Conservation (phyloP, 805 yeast genomes). For the Candida endomychidarum region DNA sequence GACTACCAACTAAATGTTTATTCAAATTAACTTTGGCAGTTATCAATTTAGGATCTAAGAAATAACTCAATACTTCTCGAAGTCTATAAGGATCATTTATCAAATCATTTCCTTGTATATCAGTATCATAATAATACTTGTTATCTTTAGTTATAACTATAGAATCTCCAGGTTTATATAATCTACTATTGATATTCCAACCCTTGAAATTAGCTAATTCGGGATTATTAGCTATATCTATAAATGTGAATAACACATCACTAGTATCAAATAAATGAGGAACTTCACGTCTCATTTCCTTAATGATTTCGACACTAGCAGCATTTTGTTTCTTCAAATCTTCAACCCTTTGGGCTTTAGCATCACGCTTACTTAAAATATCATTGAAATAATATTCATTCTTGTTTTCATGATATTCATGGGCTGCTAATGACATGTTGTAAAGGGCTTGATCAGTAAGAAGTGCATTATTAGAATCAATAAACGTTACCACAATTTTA, state of each 20-base stretch:
- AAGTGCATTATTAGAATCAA: slow-evolving; percentile 40
- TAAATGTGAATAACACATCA: slow-evolving; percentile 45
- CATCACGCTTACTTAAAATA: slow-evolving; percentile 23
- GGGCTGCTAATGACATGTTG: slow-evolving; percentile 45
- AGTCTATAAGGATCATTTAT: slow-evolving; percentile 31
- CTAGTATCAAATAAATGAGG: slow-evolving; percentile 47
- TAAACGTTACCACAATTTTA: slow-evolving; percentile 51
- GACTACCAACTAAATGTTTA: slow-evolving; percentile 42
- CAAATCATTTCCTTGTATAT: slow-evolving; percentile 38
- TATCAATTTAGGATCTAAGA: slow-evolving; percentile 34
- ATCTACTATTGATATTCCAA: slow-evolving; percentile 39
- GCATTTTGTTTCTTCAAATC: slow-evolving; percentile 41
- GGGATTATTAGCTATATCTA: slow-evolving; percentile 47
- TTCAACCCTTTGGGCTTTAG: slow-evolving; percentile 45
- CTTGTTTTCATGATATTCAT: slow-evolving; percentile 48
- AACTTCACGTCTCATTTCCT: slow-evolving; percentile 50
- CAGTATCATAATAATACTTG: slow-evolving; percentile 30
- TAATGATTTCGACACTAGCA: slow-evolving; percentile 42
- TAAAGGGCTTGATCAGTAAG: slow-evolving; percentile 33
- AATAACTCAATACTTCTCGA: slow-evolving; percentile 37
- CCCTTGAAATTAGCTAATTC: slow-evolving; percentile 27
- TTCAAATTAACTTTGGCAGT: slow-evolving; percentile 11
- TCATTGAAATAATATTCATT: slow-evolving; percentile 39
- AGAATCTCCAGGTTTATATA: slow-evolving; percentile 53
- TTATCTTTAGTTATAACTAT: slow-evolving; percentile 50